Conservation (phyloP, 2,329 filamentous ascomycete species). For the Fusarium sp. region DNA sequence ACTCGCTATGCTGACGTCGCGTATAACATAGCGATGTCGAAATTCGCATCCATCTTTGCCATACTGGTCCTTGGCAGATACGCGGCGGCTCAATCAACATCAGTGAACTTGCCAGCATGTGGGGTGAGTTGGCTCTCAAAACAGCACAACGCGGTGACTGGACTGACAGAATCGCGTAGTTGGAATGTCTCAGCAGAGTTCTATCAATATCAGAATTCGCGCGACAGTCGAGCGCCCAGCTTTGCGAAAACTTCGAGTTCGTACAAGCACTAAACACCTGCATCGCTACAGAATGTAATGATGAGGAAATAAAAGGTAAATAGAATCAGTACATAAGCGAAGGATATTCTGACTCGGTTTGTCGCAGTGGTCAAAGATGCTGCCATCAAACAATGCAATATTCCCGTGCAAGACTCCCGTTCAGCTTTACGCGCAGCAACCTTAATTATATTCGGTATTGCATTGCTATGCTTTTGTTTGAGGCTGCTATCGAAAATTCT, state of each 20-base stretch:
- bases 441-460: background rate
- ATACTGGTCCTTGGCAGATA: background rate
- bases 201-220: background rate
- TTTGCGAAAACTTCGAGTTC: background rate
- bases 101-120: background rate
- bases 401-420: background rate
- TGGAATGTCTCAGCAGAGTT: background rate
- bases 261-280: background rate
- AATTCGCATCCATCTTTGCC: too few relatives aligned
- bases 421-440: background rate
- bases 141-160: too few relatives aligned
- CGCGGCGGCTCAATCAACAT: background rate
- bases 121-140: too few relatives aligned
- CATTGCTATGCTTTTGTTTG: rapidly evolving
- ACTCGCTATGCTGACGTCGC: background rate
- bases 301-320: background rate
- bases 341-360: background rate
- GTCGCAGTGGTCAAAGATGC: background rate
- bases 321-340: too few relatives aligned
- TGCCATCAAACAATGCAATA: background rate
- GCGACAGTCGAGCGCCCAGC: background rate
- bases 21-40: background rate
- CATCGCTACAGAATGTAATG: background rate
- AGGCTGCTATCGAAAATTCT: background rate
- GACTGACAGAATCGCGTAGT: background rate